Evolutionary conservation across 768 basidiomycete genomes (phyloP).

Genomic region (Lentinula sp.): DNA sequence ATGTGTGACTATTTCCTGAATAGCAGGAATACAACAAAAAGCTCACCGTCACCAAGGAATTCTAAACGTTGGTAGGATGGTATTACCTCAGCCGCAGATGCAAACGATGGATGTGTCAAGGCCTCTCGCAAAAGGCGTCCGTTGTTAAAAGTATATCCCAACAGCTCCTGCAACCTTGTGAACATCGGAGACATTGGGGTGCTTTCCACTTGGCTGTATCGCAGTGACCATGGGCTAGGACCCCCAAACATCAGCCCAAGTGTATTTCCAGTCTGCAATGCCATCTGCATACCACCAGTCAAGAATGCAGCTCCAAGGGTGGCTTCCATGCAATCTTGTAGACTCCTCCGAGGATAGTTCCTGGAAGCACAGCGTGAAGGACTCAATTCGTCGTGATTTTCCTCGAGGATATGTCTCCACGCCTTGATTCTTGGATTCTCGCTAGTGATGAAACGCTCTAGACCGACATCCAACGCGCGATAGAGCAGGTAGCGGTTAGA

Average conservation of each 20-base stretch:
- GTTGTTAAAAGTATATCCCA: slow-evolving; percentile 68
- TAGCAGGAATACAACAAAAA: not conserved
- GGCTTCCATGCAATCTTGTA: slow-evolving; percentile 90
- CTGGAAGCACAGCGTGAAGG: slow-evolving; percentile 30
- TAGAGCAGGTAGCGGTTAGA: slow-evolving; percentile 67
- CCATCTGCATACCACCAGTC: slow-evolving; percentile 65
- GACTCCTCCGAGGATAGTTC: slow-evolving; percentile 56
- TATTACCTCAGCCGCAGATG: slow-evolving; percentile 30
- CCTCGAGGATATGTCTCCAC: slow-evolving; percentile 53
- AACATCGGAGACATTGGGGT: slow-evolving; percentile 43
- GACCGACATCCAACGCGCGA: slow-evolving; percentile 56
- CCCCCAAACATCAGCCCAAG: slow-evolving; percentile 76
- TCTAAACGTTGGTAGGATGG: slow-evolving; percentile 83
- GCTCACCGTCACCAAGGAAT: slow-evolving; percentile 84
- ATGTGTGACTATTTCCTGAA: slow-evolving; percentile 6
- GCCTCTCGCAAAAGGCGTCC: slow-evolving; percentile 69
- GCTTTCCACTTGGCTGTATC: slow-evolving; percentile 33
- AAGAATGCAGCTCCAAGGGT: slow-evolving; percentile 72
- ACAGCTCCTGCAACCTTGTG: slow-evolving; percentile 45
- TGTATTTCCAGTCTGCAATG: slow-evolving; percentile 55
- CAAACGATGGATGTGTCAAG: slow-evolving; percentile 81
- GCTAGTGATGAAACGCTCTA: slow-evolving; percentile 59
- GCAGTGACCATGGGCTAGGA: slow-evolving; percentile 55
- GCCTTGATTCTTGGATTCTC: slow-evolving; percentile 46
- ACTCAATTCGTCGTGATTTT: slow-evolving; percentile 25